Percentiles rank a stretch among this genome's conserved stretches.
phyloP scores from a whole-genome alignment of 2,329 filamentous ascomycete genomes.

The Fusarium paranaense region DNA sequence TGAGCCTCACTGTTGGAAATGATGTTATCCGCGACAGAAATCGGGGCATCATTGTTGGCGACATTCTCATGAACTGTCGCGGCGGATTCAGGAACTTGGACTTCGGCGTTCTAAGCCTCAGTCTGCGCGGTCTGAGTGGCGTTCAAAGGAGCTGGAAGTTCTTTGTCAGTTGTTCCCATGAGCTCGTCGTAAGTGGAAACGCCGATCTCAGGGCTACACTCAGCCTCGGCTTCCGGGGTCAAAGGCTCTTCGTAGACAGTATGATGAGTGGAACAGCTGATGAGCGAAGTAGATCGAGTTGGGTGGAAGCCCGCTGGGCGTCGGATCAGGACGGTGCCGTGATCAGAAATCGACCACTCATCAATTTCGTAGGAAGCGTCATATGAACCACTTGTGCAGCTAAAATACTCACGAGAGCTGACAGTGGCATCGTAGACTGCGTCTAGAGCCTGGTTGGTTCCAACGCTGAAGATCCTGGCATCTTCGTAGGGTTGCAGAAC shows the following conservation, averaged over 20 bases:
- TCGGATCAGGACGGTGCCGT: neutral
- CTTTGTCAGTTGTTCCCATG: neutral
- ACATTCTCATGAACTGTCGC: neutral
- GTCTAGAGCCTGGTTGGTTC: neutral
- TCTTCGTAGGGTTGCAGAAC: neutral
- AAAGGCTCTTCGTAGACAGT: neutral
- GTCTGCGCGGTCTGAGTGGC: neutral
- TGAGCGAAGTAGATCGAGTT: neutral
- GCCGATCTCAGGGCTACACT: neutral
- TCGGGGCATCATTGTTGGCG: no score
- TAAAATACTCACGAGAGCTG: neutral
- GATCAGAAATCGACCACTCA: neutral
- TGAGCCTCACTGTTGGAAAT: neutral
- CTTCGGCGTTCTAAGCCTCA: neutral
- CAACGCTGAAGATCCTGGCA: neutral
- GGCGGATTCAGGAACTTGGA: neutral
- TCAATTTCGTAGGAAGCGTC: neutral
- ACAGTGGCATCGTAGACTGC: neutral
- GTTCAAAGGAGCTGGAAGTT: neutral
- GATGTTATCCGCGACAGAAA: neutral
- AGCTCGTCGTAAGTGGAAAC: neutral
- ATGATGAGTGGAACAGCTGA: neutral
- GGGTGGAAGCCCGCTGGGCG: neutral
- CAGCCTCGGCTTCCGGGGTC: neutral
- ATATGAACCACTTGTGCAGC: neutral